Conservation (phyloP, 202 grass and related monocot species). For the Carex arenaria region DNA sequence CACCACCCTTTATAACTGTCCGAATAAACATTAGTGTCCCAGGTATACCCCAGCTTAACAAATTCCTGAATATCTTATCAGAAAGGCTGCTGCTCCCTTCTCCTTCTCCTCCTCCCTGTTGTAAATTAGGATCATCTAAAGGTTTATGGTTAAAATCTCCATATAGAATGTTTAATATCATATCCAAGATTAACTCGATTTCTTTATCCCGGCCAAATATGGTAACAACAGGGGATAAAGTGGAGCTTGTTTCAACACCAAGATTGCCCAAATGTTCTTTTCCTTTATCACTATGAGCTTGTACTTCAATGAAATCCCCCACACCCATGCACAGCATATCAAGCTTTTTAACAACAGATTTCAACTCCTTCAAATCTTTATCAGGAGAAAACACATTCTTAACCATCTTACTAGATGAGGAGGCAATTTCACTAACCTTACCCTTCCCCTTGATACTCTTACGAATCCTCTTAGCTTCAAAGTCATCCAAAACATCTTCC, state of each 20-base stretch:
- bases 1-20: background rate
- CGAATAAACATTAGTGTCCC: background rate
- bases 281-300: background rate
- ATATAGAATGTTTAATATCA: background rate
- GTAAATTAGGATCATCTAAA: too few species aligned
- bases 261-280: background rate
- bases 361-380: slow-evolving; percentile 25
- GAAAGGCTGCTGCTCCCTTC: background rate
- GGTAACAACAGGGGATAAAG: background rate
- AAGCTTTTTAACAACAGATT: slow-evolving; percentile 20
- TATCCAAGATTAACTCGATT: background rate
- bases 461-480: slow-evolving; percentile 25
- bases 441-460: slow-evolving; percentile 8
- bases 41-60: background rate
- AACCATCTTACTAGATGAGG: slow-evolving; percentile 16
- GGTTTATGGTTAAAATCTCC: too few species aligned
- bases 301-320: background rate
- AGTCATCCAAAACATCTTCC: slow-evolving; percentile 34
- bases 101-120: too few species aligned
- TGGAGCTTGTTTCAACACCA: background rate
- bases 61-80: background rate
- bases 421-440: background rate
- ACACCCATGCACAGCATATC: background rate
- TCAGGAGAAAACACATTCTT: slow-evolving; percentile 8
- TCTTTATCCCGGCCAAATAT: background rate